phyloP scores from a whole-genome alignment of 2,329 filamentous ascomycete genomes.

The Fusarium papillatum region DNA sequence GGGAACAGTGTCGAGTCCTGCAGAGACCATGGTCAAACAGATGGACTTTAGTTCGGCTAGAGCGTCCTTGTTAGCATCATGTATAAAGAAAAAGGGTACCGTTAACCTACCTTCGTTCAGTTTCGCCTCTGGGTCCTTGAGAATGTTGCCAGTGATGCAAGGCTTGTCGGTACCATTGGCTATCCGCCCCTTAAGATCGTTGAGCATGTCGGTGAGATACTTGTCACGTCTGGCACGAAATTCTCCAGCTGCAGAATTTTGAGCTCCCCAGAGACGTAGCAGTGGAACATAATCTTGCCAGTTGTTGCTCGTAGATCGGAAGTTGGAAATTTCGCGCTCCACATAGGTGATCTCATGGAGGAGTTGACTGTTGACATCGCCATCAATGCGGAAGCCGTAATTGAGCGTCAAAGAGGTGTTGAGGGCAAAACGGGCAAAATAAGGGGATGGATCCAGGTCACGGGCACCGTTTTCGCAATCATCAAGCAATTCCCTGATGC shows the following conservation, averaged over 20 bases:
- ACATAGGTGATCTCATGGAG: slow-evolving; percentile 82
- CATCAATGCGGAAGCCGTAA: slow-evolving; percentile 83
- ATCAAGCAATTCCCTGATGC: slow-evolving; percentile 78
- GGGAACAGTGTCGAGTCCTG: slow-evolving; percentile 85
- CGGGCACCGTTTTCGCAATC: slow-evolving; percentile 72
- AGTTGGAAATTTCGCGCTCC: slow-evolving; percentile 81
- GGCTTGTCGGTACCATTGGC: slow-evolving; percentile 56
- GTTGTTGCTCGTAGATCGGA: slow-evolving; percentile 85
- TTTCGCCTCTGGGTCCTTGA: slow-evolving; percentile 63
- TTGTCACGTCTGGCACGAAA: slow-evolving; percentile 78
- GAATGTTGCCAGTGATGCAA: slow-evolving; percentile 63
- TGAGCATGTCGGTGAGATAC: slow-evolving; percentile 76
- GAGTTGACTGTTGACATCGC: slow-evolving; percentile 75
- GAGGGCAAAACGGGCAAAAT: slow-evolving; percentile 82
- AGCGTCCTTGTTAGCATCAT: no score
- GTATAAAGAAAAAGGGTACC: no score
- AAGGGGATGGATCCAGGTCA: slow-evolving; percentile 79
- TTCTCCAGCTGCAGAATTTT: slow-evolving; percentile 72
- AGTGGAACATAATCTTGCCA: slow-evolving; percentile 89
- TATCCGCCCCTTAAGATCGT: slow-evolving; percentile 61
- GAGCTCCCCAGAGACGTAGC: slow-evolving; percentile 73
- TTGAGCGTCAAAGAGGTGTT: slow-evolving; percentile 85
- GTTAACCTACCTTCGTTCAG: slow-evolving; percentile 56
- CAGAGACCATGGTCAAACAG: slow-evolving; percentile 85
- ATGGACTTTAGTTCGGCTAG: slow-evolving; percentile 88